Evolutionary conservation across 2,329 filamentous ascomycete species (phyloP), one percentile per base, ranked within the genome.

Genomic region (Verticillium klebahnii): DNA sequence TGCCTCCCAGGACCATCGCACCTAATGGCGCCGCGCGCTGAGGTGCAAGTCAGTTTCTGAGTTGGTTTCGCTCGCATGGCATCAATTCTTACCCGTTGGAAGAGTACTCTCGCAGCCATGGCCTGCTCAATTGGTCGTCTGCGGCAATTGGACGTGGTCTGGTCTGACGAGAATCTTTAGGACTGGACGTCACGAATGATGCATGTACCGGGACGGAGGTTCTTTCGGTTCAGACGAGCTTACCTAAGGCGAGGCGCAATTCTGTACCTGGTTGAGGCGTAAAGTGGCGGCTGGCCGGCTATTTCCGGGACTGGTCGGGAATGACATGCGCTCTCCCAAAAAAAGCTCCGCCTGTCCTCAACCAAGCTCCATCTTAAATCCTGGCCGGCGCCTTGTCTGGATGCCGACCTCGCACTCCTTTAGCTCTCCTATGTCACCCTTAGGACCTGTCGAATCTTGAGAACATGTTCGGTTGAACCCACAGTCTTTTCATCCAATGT

Each of bases 21-120:
- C 83, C 80, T 70, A 77, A 80, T 72, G 83, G 82, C 76, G 82
- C 80, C 70, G 78, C 80, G 75, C 78, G 80, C 81, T 85, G 73
- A 66, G 60, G 62, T 60, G 64, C 61, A 65, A 67, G 70, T 74
- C 66, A 72, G 76, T 67, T 70, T 66, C 66, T 59, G 34, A 19
- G 31, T 63, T 34, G 45, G 8, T 23, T 23, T 23, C 45, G 8
- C n/a, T 50, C 2, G 19, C 45, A 25, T 25, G 39, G 3, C 45
- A 45, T 36, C 6, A 17, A 37, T 37, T 19, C 77, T 73, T 71
- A 86, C 84, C 80, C 78, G 80, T 75, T 80, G 81, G 70, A 85
- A 76, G 74, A 86, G 77, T 75, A 85, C 77, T 84, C 83, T 82
- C 71, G 83, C 80, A 77, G 83, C 83, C 84, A 86, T 86, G 74